Evolutionary conservation across 306 rosid species (phyloP), one percentile per base, ranked within the genome.

Genomic region (Elaeagnus macrophylla): DNA sequence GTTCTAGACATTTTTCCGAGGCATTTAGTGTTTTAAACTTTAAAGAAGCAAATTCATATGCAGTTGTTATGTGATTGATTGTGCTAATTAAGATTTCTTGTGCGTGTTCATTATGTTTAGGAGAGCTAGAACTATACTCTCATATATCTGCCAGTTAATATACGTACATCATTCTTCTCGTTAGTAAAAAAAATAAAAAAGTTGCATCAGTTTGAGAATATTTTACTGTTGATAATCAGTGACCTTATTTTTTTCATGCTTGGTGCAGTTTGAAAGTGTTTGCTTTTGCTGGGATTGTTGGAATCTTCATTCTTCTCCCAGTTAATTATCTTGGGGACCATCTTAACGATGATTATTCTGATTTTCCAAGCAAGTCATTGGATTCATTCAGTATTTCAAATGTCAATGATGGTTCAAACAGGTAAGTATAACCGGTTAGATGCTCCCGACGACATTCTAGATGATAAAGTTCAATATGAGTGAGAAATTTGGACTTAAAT

Each of bases 331-430:
- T 66, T 44, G 96, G 96, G 54, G 78, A 17, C 69, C 94, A 88
- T 72, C 88, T 82, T 35, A 57, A 8, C 8, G 71, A 44, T 61
- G 73, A 88, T 25, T 41, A 37, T 49, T 69, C 86, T 7, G 85
- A 88, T 80, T 74, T 82, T 39, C 49, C 74, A 10, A 54, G 42
- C 76, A 80, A 74, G 71, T 84, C 96, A 25, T 66, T 88, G 77
- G 96, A 88, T 68, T 80, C 86, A 2, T 88, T 88, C 83, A 79
- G 81, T 49, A 78, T 88, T 67, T 80, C 96, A 53, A 84, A 88
- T 61, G 96, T 88, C 38, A 59, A 80, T 59, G 59, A 78, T 47
- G 91, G 88, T 50, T 88, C 96, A 55, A 84, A 84, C 72, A 69
- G 94, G 96, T 88, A 66, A 70, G 63, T 73, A 11, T 64, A 51